Base-by-base conservation (phyloP, 208 protist species). In the Zelonia costaricensis region DNA sequence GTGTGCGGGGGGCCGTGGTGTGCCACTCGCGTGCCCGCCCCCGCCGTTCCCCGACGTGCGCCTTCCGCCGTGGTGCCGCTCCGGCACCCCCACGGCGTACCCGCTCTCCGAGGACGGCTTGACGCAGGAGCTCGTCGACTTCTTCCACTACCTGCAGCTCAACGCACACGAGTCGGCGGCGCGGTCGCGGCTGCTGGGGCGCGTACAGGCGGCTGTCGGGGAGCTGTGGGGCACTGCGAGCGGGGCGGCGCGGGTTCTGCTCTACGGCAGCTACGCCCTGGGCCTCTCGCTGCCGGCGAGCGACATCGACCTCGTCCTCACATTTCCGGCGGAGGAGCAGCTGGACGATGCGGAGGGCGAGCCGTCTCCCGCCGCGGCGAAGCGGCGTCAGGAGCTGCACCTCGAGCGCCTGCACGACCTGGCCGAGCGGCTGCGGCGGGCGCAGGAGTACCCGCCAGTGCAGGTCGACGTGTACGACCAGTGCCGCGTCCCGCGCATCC, bases 261-360 rank as follows among this genome's bases (percentile, higher is more conserved):
- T 84, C 5, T 83, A 86, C 44, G 84, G 84, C 51, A 85, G 80
- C 57, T 86, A 78, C 31, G 77, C 76, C 18, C 62, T 91, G 16
- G 84, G 69, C 22, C 57, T 91, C 28, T 84, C 84, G n/a, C 47
- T 82, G 13, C 72, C 74, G n/a, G 60, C 61, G 45, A 84, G 75
- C 35, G 84, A 91, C 48, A 63, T 86, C 12, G 84, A 91, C 42
- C 48, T 86, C 15, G 67, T 51, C 23, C 39, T 78, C 25, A 46
- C 61, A 9, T 67, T 78, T 31, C 59, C 71, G 5, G 43, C 33
- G 5, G 67, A 65, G 18, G 58, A 62, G 35, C 20, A 38, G 28
- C 23, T 9, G 15, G 35, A 64, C 3, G 42, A 36, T 16, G 48
- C 45, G 0, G 27, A 22, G 12, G 12, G 20, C 40, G 51, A 28